Conservation (phyloP, 2,329 filamentous ascomycete species). For the Claviceps sp. region DNA sequence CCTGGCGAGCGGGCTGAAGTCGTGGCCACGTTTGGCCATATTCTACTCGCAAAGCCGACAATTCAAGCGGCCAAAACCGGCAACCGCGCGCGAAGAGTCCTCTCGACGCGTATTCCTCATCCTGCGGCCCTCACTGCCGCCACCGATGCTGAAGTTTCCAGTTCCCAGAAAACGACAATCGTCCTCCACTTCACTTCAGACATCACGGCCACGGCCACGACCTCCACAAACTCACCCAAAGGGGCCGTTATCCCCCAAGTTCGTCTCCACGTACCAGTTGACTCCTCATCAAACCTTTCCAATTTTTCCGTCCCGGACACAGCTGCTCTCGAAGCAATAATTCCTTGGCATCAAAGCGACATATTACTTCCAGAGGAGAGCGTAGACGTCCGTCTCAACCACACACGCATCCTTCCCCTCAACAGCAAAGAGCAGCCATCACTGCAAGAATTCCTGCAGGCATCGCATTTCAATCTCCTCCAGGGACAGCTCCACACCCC, state of each 20-base stretch:
- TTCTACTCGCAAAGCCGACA: constrained; percentile 25
- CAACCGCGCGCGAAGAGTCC: constrained; percentile 18
- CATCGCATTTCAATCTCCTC: constrained; percentile 32
- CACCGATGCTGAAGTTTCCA: constrained; percentile 15
- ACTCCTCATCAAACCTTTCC: constrained; percentile 14
- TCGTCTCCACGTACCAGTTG: constrained; percentile 19
- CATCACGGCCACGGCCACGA: neutral
- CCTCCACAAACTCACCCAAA: neutral
- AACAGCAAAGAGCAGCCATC: constrained; percentile 21
- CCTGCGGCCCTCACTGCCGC: constrained; percentile 29
- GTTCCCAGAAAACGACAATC: constrained; percentile 19
- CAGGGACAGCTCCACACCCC: constrained; percentile 28
- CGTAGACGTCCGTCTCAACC: constrained; percentile 35
- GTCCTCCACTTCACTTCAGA: constrained; percentile 34
- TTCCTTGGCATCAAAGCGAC: constrained; percentile 22
- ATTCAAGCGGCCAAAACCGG: constrained; percentile 1
- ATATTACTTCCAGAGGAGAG: constrained; percentile 30
- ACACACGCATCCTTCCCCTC: constrained; percentile 25
- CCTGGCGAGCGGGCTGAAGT: constrained; percentile 9
- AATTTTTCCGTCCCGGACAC: constrained; percentile 16
- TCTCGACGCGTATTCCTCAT: constrained; percentile 34
- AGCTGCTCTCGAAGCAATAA: constrained; percentile 19
- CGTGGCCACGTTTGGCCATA: constrained; percentile 36
- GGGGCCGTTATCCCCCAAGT: constrained; percentile 8
- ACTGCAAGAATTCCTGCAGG: constrained; percentile 29